Evolutionary conservation across 1,284 basidiomycete genomes (phyloP).

Genomic region (Grifola frondosa): DNA sequence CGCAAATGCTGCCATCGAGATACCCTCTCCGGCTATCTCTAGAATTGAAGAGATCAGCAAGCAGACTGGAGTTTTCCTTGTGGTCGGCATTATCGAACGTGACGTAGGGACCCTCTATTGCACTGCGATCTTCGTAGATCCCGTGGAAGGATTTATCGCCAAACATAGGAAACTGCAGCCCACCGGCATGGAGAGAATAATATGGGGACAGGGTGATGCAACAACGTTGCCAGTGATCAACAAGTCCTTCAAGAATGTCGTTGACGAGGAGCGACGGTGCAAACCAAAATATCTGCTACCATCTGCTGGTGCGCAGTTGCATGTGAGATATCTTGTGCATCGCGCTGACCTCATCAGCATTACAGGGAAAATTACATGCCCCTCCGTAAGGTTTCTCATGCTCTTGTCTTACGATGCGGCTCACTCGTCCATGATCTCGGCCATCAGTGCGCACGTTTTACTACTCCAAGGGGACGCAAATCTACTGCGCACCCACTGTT

Average conservation of each 20-base stretch:
- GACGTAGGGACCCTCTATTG: slow-evolving; percentile 70
- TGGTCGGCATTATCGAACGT: slow-evolving; percentile 69
- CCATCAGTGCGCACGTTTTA: slow-evolving; percentile 55
- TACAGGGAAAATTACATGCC: slow-evolving; percentile 79
- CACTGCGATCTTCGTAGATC: slow-evolving; percentile 65
- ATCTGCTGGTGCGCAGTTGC: slow-evolving; percentile 61
- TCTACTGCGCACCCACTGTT: slow-evolving; percentile 73
- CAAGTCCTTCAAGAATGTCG: slow-evolving; percentile 23
- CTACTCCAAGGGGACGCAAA: slow-evolving; percentile 60
- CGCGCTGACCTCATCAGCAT: neutral
- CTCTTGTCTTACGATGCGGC: neutral
- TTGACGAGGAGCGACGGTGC: slow-evolving; percentile 30
- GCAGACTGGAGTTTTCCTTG: slow-evolving; percentile 56
- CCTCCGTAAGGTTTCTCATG: slow-evolving; percentile 41
- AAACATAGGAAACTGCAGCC: slow-evolving; percentile 77
- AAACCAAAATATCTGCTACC: slow-evolving; percentile 57
- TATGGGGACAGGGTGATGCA: slow-evolving; percentile 63
- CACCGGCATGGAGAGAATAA: slow-evolving; percentile 64
- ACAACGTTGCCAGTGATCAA: slow-evolving; percentile 34
- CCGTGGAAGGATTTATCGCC: slow-evolving; percentile 52
- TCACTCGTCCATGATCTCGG: slow-evolving; percentile 4
- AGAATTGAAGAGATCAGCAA: slow-evolving; percentile 53
- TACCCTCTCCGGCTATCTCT: slow-evolving; percentile 51
- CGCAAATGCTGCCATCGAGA: slow-evolving; percentile 53
- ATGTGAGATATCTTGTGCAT: neutral